Base-by-base conservation (phyloP, 768 basidiomycete genomes). In the Lanmaoa pseudosensibilis region DNA sequence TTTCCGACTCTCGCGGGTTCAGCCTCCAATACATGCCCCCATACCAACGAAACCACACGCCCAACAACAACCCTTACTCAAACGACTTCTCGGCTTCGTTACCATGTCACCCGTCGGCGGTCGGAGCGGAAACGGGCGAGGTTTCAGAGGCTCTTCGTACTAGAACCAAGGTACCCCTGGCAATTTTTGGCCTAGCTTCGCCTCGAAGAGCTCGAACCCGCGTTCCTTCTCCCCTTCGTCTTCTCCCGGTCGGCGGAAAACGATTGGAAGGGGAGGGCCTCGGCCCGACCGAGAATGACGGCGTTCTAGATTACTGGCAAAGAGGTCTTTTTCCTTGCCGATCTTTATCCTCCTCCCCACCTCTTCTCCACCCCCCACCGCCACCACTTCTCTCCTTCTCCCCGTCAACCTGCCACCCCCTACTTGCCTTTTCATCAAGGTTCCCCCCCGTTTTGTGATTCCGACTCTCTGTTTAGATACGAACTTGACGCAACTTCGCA, bases 41-140 rank as follows among this genome's bases (percentile, higher is more conserved):
- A 40, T 69, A 25, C 71, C 69, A 4, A 60, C 60, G 5, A 73
- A 59, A 46, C 71, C 71, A 23, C 64, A 71, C 16, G 52, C 37
- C 5, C 57, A 66, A 21, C 70, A 66, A 21, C 70, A 66, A 25
- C 70, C 69, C n/a, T 34, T 73, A 15, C 52, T 73, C 37, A 73
- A 62, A 47, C 70, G 71, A 16, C 52, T 72, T 7, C 56, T 73
- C 37, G 66, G 70, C 10, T 73, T 69, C 48, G 58, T 60, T 30
- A 46, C 59, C 32, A 59, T 54, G 36, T 70, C 72, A 6, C 68
- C 71, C 46, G 61, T 62, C 5, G 40, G 48, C 18, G 62, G 65
- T 38, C 63, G 62, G 30, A 66, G 65, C 40, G 62, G 66, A 18
- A 59, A 68, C 21, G 58, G 59, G 43, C 68, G 68, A 36, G 64